These are phyloP conservation scores for Entomortierella beljakovae DNA, from an alignment of 192 early-diverging fungal species.

Conservation along the genomic window DNA sequence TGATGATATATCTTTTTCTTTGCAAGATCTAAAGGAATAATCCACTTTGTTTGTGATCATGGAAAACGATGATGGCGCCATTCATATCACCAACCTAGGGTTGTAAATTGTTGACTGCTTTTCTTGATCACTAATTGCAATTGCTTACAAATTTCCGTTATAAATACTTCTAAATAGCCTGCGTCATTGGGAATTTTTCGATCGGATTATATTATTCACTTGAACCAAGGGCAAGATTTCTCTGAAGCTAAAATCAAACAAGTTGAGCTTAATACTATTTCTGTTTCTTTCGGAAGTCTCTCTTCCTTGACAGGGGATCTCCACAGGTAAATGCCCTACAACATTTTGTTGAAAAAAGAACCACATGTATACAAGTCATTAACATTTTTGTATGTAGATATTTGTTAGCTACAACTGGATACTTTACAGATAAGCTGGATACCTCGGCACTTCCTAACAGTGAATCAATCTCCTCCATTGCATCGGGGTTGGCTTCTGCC, in stretches of 20 bases:
- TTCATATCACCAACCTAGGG: conserved; percentile 1
- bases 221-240: conserved; percentile 55
- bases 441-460: conserved; percentile 71
- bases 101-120: conserved; percentile 16
- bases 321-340: conserved; percentile 69
- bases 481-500: conserved; percentile 80
- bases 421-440: conserved; percentile 55
- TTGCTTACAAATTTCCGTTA: conserved; percentile 14
- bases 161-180: conserved; percentile 35
- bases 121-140: not conserved
- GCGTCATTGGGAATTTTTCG: conserved; percentile 89
- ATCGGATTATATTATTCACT: conserved; percentile 92
- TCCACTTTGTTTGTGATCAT: not conserved
- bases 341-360: not conserved
- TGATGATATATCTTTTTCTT: not conserved
- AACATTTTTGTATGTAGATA: conserved; percentile 53
- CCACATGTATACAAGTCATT: not conserved
- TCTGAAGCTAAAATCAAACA: conserved; percentile 80
- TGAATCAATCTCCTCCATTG: conserved; percentile 74
- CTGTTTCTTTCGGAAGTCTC: conserved; percentile 89
- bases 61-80: conserved; percentile 20
- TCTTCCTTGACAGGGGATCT: conserved; percentile 79
- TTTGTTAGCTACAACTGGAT: conserved; percentile 56
- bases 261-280: conserved; percentile 98
- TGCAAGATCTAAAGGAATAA: not conserved